Evolutionary conservation across 352 stramenopile species (phyloP), one percentile per base, ranked within the genome.

Genomic region (Phytopythium oedochilum): DNA sequence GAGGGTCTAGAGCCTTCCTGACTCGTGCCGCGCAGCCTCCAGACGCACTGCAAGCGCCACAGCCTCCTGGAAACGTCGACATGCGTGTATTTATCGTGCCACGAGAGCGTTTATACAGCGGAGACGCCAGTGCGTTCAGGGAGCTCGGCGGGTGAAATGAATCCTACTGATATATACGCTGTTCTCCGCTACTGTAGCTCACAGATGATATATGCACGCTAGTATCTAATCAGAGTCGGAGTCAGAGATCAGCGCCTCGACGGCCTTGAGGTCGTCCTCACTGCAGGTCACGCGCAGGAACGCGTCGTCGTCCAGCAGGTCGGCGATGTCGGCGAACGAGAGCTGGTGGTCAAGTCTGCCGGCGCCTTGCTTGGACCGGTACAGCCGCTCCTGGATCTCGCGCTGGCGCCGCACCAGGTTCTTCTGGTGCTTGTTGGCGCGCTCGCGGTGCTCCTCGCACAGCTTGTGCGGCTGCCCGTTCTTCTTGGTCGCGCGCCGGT

Each of bases 391-490:
- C 14, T 39, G 18, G 34, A 39, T 18, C 34, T 39, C 12, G 12
- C 12, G 34, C 34, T n/a, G 11, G 14, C 34, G 34, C 2, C 2
- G 5, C 2, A 15, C 14, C 14, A 39, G 34, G 12, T 39, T n/a
- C 34, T 18, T n/a, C 18, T 76, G 68, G 36, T 64, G 65, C 17
- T 66, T 52, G 36, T 76, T 76, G 28, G 66, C 64, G 25, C 66
- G 63, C 22, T 49, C 36, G 18, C 68, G 68, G 47, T 76, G 68
- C 44, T 59, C 58, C n/a, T 53, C 34, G 31, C 68, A 76, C 39
- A 76, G 61, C 18, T 53, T 60, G 53, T 76, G 68, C 29, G 67
- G 53, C 7, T 55, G 52, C 5, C 68, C 68, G 28, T 63, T 64
- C n/a, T 47, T 49, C 59, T 76, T 76, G 52, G 36, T 53, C 8